Percentiles rank a stretch among this genome's conserved stretches.
phyloP scores from a whole-genome alignment of 139 green algal species.

The Volvox africanus region DNA sequence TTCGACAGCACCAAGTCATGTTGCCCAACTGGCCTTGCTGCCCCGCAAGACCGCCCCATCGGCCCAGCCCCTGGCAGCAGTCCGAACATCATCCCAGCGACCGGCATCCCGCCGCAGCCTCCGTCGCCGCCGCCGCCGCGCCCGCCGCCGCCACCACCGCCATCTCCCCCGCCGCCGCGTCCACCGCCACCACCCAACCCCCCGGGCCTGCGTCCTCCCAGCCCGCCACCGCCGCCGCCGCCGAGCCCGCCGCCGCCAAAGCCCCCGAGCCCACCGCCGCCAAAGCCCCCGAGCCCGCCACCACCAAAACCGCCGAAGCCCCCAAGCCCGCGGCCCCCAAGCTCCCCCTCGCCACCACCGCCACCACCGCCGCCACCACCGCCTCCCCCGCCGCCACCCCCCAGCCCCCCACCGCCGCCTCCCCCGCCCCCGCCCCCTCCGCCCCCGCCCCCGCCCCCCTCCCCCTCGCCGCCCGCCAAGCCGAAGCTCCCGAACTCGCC shows the following conservation, averaged over 20 bases:
- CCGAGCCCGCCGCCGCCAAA: not conserved
- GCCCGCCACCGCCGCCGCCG: not conserved
- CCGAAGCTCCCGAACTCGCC: not conserved
- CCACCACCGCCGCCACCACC: conserved; percentile 14
- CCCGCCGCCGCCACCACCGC: not conserved
- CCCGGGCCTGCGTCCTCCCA: no score
- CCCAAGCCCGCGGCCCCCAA: not conserved
- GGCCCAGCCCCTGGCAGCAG: not conserved
- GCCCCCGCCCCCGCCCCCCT: not conserved
- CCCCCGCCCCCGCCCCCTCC: not conserved
- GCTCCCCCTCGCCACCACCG: not conserved
- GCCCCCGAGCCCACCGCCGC: not conserved
- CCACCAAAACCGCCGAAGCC: not conserved
- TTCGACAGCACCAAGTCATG: conserved; percentile 36
- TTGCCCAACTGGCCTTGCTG: not conserved
- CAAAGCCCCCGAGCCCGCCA: not conserved
- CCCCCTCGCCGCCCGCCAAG: not conserved
- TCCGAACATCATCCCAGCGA: no score
- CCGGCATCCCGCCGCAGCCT: no score
- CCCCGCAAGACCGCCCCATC: not conserved
- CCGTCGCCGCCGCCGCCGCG: not conserved
- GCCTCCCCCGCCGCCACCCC: not conserved
- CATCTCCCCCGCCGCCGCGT: not conserved
- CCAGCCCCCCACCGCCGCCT: not conserved
- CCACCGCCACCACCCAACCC: not conserved